A percentile compares a stretch with the other conserved stretches of the same genome.
Conservation (phyloP, 805 yeast species). For the Danielozyma ontarioensis region DNA sequence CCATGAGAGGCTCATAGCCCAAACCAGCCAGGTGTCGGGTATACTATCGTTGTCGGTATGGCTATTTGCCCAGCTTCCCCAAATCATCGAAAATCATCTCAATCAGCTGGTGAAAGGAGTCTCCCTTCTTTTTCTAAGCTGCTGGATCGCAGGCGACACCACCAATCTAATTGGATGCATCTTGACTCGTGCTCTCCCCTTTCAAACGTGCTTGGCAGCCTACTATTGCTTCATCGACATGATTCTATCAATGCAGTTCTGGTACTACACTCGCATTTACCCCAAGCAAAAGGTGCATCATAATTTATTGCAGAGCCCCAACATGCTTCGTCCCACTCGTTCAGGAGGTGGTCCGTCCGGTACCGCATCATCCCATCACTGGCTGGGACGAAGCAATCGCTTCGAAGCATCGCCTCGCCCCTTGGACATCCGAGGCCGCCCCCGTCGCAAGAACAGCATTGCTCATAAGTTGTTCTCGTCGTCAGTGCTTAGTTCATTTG, state of each 20-base stretch:
- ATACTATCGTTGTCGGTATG: slow-evolving; percentile 17
- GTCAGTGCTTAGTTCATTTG: not conserved
- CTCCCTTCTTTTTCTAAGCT: slow-evolving; percentile 22
- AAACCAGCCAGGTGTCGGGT: slow-evolving; percentile 8
- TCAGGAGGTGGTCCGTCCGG: slow-evolving; percentile 4
- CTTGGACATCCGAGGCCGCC: not conserved
- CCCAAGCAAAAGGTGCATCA: slow-evolving; percentile 35
- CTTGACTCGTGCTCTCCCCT: slow-evolving; percentile 72
- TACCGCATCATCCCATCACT: too few species aligned
- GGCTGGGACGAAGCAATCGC: slow-evolving; percentile 17
- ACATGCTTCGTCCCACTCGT: slow-evolving; percentile 24
- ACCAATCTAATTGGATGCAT: slow-evolving; percentile 65
- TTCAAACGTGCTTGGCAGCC: slow-evolving; percentile 66
- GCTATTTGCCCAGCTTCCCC: slow-evolving; percentile 28
- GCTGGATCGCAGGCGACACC: slow-evolving; percentile 36
- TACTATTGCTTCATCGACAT: slow-evolving; percentile 74
- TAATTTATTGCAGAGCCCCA: slow-evolving; percentile 33
- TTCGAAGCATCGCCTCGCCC: slow-evolving; percentile 9
- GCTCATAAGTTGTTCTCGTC: not conserved
- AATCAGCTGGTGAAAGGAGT: slow-evolving; percentile 34
- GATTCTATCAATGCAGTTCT: slow-evolving; percentile 63
- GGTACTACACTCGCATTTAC: slow-evolving; percentile 54
- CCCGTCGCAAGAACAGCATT: not conserved
- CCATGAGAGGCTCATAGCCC: too few species aligned
- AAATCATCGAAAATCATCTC: slow-evolving; percentile 21